Percentiles rank a stretch among this genome's conserved stretches.
These are phyloP conservation scores for Talaromyces sp. DNA, from an alignment of 2,329 filamentous ascomycete species.

Conservation along the genomic window DNA sequence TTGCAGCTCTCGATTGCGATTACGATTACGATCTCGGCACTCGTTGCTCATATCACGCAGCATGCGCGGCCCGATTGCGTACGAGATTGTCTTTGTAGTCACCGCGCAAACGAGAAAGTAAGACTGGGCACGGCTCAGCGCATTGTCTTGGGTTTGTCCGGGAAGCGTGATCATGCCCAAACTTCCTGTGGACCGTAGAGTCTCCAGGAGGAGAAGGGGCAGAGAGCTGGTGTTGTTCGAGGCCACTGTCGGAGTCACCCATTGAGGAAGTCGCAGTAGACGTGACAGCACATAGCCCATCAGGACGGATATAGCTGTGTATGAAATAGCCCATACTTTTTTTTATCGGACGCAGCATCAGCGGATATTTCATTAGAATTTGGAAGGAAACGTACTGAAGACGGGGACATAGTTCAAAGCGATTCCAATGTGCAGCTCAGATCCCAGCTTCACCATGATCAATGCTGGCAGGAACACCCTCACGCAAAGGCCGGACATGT, in stretches of 20 bases:
- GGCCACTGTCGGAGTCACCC: constrained; percentile 49
- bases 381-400: constrained; percentile 27
- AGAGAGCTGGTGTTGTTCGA: constrained; percentile 56
- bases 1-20: constrained; percentile 14
- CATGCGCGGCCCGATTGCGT: constrained; percentile 56
- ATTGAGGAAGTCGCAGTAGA: constrained; percentile 45
- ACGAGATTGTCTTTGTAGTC: constrained; percentile 58
- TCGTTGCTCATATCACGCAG: constrained; percentile 38
- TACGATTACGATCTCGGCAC: constrained; percentile 17
- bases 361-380: not conserved
- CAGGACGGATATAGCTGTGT: constrained; percentile 44
- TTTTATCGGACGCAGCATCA: constrained; percentile 15
- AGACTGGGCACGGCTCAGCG: constrained; percentile 55
- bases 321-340: constrained; percentile 47
- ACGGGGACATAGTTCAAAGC: constrained; percentile 45
- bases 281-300: constrained; percentile 41
- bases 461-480: constrained; percentile 50
- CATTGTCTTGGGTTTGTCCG: constrained; percentile 38
- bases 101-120: constrained; percentile 64
- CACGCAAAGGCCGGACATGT: constrained; percentile 49
- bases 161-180: constrained; percentile 43
- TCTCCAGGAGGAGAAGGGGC: constrained; percentile 47
- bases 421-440: constrained; percentile 44
- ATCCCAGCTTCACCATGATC: constrained; percentile 49
- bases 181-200: constrained; percentile 52